Evolutionary conservation across 2,329 filamentous ascomycete species (phyloP), one percentile per base, ranked within the genome.

Genomic region (Stachybotrys chlorohalonatus): DNA sequence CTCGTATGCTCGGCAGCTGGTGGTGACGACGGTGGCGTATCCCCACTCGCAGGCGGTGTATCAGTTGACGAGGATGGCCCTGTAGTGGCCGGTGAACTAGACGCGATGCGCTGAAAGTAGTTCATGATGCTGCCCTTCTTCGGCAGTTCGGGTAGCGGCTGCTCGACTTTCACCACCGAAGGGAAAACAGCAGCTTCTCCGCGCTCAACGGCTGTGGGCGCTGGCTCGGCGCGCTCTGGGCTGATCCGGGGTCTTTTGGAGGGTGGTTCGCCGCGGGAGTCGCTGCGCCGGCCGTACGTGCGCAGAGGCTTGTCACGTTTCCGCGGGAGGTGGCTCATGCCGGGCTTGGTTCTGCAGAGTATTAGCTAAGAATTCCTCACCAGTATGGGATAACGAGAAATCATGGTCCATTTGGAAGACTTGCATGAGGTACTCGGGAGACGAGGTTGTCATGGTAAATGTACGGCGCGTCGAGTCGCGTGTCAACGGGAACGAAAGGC

Each of bases 231-330:
- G 1, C 3, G 31, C 1, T 7, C 24, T 1, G 1, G 5, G 39
- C 3, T 55, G 56, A 57, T 36, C 7, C 62, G 59, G 16, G 57
- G 59, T 48, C 57, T 71, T 56, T 72, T 71, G 0, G 55, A 9
- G 2, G 60, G 57, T 0, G 64, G 61, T 8, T 70, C 65, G n/a
- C 50, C 57, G 42, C 59, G 57, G 13, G 65, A 42, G 7, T 59
- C 58, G 8, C 58, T 53, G 39, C 69, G 67, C 57, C 70, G 72
- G 48, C 73, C 70, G 47, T 75, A 76, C 11, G 73, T 75, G 54
- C 70, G 68, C 13, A 73, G 58, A 5, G 67, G 63, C 55, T 69
- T 72, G 52, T 63, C 63, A 52, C 70, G 66, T 45, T 63, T 63
- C 54, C 64, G 64, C 17, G 63, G 53, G 8, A 54, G 55, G 15